phyloP scores from a whole-genome alignment of 495 filamentous ascomycete genomes.

The Hypomontagnella submonticulosa region DNA sequence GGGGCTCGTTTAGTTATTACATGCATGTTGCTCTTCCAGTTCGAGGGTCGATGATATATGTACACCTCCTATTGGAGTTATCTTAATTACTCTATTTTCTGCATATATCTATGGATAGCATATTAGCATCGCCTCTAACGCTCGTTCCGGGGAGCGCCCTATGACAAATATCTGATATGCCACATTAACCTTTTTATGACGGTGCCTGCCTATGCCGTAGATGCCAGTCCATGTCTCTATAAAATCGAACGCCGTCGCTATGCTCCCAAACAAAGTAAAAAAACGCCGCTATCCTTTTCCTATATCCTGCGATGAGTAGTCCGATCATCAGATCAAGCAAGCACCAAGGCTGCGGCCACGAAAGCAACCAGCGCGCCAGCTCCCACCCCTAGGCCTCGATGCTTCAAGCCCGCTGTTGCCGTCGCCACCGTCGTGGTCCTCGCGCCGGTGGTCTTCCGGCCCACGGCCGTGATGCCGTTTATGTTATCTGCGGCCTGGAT shows the following conservation, averaged over 20 bases:
- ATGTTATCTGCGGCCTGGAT: slow-evolving; percentile 65
- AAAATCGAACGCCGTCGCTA: slow-evolving; percentile 48
- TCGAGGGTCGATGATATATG: no score
- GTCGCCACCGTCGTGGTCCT: slow-evolving; percentile 15
- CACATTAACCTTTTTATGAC: no score
- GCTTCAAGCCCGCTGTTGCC: slow-evolving; percentile 21
- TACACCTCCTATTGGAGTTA: no score
- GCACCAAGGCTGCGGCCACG: slow-evolving; percentile 43
- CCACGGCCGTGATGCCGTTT: slow-evolving; percentile 64
- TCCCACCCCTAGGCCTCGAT: slow-evolving; percentile 22
- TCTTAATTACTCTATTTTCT: no score
- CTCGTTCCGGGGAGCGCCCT: no score
- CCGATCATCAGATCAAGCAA: slow-evolving; percentile 28
- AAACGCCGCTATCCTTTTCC: slow-evolving; percentile 12
- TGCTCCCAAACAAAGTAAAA: slow-evolving; percentile 31
- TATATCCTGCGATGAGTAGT: not conserved
- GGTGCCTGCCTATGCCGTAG: no score
- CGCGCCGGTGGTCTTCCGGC: slow-evolving; percentile 43
- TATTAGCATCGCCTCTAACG: no score
- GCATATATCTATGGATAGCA: no score
- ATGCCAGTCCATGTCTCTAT: no score
- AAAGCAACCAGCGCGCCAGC: slow-evolving; percentile 48
- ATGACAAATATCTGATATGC: no score
- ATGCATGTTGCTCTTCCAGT: no score
- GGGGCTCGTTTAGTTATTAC: no score